phyloP scores from a whole-genome alignment of 768 basidiomycete genomes.

The Amanita exitialis region DNA sequence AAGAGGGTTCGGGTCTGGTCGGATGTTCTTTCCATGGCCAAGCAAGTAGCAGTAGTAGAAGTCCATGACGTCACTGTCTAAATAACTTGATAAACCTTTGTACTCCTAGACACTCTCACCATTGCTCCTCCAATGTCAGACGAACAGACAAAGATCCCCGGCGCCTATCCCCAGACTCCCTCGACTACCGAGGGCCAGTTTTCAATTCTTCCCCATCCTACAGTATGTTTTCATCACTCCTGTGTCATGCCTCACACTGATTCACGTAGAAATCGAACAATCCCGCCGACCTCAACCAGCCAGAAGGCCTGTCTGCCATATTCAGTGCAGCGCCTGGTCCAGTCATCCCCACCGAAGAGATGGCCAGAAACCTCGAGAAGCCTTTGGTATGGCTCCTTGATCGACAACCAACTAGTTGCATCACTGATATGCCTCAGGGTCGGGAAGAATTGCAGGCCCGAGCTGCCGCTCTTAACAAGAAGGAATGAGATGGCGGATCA shows the following conservation, averaged over 20 bases:
- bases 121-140: constrained; percentile 1
- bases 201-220: constrained; percentile 52
- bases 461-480: constrained; percentile 33
- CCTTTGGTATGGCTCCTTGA: constrained; percentile 28
- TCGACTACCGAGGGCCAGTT: constrained; percentile 27
- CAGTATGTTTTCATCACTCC: constrained; percentile 25
- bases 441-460: constrained; percentile 39
- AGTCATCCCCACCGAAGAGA: constrained; percentile 33
- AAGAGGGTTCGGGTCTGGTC: neutral
- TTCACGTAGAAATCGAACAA: constrained; percentile 46
- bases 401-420: neutral
- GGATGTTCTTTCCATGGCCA: neutral
- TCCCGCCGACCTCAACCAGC: constrained; percentile 23
- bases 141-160: neutral
- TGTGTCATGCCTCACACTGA: neutral
- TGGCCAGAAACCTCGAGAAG: constrained; percentile 33
- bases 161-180: constrained; percentile 1
- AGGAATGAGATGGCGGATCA: neutral
- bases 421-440: constrained; percentile 22
- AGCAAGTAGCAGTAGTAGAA: neutral
- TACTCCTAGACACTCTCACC: too few relatives aligned
- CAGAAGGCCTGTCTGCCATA: constrained; percentile 16
- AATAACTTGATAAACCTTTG: too few relatives aligned
- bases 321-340: constrained; percentile 42
- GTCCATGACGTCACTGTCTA: neutral